Evolutionary conservation across 2,329 filamentous ascomycete genomes (phyloP), one percentile per base, ranked within the genome.

Genomic region (Fusarium piperis): DNA sequence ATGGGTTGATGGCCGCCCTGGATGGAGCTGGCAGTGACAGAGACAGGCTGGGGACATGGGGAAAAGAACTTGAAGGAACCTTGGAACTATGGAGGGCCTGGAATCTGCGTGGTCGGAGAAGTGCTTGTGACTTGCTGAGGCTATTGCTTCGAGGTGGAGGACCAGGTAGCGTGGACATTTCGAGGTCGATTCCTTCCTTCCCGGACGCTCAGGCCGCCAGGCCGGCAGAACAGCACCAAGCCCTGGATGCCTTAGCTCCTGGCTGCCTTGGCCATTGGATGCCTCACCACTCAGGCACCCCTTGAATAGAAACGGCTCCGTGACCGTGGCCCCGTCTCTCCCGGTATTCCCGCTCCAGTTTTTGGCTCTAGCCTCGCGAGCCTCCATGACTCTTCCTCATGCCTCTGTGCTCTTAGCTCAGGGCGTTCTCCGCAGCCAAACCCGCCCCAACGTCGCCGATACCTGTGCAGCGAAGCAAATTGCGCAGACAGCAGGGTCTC

Each of bases 171-270:
- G 26, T 44, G 18, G 38, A 67, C 66, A 59, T 57, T 32, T 39
- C 38, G 32, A n/a, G 44, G 44, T 30, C 38, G 15, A 28, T 52
- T 23, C 39, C 39, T 52, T 23, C 39, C 39, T 41, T 56, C 51
- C 52, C 46, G 41, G 59, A 20, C 56, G 67, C 65, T 65, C 65
- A 69, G 65, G 67, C 67, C 41, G 32, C 58, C 60, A 46, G 64
- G 59, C 59, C 38, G n/a, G 35, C 26, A 59, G 44, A 26, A 20
- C 32, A 48, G 46, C 55, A 23, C 30, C 20, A 38, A 13, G 44
- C 44, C 44, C 44, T 48, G 26, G 26, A 30, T 48, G 26, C 51
- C 38, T 28, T 61, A 38, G 26, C 36, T 28, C 48, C n/a, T 48
- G 44, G 10, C 23, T 48, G 44, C 26, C 62, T 59, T 30, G 35